Conservation (phyloP, 2,329 filamentous ascomycete genomes). For the Phialocephala sp. region DNA sequence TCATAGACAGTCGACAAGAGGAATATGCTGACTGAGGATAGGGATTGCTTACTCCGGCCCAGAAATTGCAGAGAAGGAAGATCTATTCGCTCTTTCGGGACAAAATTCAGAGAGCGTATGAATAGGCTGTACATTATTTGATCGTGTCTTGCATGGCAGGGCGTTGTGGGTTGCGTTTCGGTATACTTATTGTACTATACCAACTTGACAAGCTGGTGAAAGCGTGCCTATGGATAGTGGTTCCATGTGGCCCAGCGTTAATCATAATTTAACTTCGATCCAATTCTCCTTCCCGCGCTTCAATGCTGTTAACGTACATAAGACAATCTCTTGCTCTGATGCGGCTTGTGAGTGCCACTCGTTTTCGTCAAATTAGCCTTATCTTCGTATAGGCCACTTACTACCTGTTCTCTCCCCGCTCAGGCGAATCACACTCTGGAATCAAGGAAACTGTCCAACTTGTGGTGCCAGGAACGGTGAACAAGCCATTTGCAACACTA, state of each 20-base stretch:
- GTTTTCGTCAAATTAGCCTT: not conserved
- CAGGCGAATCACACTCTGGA: not conserved
- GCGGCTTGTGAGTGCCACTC: not conserved
- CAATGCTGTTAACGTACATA: not conserved
- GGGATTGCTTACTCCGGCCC: slow-evolving; percentile 29
- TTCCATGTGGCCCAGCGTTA: not conserved
- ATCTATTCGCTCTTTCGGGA: slow-evolving; percentile 23
- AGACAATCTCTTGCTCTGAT: no score
- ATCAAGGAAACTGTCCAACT: not conserved
- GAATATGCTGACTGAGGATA: slow-evolving; percentile 18
- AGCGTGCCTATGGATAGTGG: no score
- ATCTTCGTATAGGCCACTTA: not conserved
- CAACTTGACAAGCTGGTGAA: no score
- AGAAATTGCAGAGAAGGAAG: slow-evolving; percentile 29
- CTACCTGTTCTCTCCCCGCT: no score
- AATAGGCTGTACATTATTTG: not conserved
- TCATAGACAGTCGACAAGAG: not conserved
- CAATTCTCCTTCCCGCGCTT: not conserved
- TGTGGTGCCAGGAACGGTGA: not conserved
- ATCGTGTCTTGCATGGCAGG: no score
- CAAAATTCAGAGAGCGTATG: slow-evolving; percentile 21
- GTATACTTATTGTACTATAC: no score
- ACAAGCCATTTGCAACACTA: not conserved
- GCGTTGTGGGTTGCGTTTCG: no score
- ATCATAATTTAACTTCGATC: not conserved